A percentile compares a stretch with the other conserved stretches of the same genome.
These are phyloP conservation scores for Kluyveromyces lactis DNA, from an alignment of 805 yeast species.

Conservation along the genomic window DNA sequence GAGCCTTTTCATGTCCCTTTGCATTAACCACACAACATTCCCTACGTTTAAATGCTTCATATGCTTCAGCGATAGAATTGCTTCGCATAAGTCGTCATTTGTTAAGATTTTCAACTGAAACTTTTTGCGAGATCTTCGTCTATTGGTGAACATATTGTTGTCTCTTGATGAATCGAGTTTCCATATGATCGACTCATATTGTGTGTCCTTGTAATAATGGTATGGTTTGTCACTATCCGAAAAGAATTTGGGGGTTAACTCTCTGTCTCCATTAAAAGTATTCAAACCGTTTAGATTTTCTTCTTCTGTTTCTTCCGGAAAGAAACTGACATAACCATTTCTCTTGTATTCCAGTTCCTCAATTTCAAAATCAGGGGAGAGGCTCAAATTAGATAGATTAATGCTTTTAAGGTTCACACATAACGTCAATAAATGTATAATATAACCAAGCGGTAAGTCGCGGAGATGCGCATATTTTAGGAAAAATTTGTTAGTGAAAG, in stretches of 20 bases:
- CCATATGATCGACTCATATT: slow-evolving; percentile 3
- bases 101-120: slow-evolving; percentile 6
- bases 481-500: slow-evolving; percentile 52
- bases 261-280: slow-evolving; percentile 3
- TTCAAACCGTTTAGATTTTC: background rate
- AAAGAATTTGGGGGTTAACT: slow-evolving; percentile 1
- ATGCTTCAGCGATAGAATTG: slow-evolving; percentile 10
- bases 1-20: slow-evolving; percentile 21
- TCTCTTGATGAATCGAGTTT: slow-evolving; percentile 4
- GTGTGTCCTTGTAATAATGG: slow-evolving; percentile 1
- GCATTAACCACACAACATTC: slow-evolving; percentile 26
- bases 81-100: slow-evolving; percentile 1
- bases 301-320: background rate
- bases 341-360: background rate
- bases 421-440: slow-evolving; percentile 57
- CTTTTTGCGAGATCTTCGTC: slow-evolving; percentile 14
- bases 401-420: slow-evolving; percentile 54
- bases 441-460: slow-evolving; percentile 72
- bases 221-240: background rate
- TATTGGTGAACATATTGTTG: slow-evolving; percentile 11
- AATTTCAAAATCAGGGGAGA: slow-evolving; percentile 57
- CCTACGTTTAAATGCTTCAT: slow-evolving; percentile 20
- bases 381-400: slow-evolving; percentile 52
- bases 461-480: slow-evolving; percentile 55
- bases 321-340: background rate